A percentile compares a stretch with the other conserved stretches of the same genome.
These are phyloP conservation scores for Nicotiana tomentosiformis DNA, from an alignment of 257 asterid genomes.

Conservation along the genomic window DNA sequence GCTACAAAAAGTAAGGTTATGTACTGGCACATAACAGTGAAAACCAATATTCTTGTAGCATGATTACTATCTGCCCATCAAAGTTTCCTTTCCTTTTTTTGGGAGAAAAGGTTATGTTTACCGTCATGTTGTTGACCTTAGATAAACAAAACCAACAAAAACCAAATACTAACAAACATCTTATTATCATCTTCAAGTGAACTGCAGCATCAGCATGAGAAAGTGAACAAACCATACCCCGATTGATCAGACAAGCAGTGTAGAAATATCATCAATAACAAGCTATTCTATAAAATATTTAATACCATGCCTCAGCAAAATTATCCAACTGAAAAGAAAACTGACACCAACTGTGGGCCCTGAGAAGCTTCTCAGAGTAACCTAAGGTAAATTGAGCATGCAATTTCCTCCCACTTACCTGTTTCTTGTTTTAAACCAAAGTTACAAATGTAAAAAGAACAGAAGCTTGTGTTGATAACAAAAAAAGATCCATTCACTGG, in stretches of 20 bases:
- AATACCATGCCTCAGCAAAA: background rate
- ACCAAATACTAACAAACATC: too few species aligned
- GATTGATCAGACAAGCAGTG: background rate
- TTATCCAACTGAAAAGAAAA: background rate
- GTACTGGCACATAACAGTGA: too few species aligned
- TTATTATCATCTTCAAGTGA: too few species aligned
- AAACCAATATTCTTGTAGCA: too few species aligned
- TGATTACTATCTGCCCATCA: too few species aligned
- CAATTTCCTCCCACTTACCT: background rate
- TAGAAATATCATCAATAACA: background rate
- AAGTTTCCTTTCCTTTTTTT: too few species aligned
- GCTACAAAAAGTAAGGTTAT: too few species aligned
- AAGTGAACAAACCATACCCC: too few species aligned
- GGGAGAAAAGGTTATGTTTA: too few species aligned
- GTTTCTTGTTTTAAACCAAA: background rate
- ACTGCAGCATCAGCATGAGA: too few species aligned
- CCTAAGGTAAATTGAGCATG: background rate
- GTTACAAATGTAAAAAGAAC: background rate
- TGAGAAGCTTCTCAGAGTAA: background rate
- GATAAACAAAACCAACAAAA: too few species aligned
- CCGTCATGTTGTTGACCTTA: too few species aligned
- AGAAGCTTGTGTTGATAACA: background rate
- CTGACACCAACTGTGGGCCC: slow-evolving; percentile 13
- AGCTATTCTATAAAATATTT: background rate
- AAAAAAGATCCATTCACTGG: slow-evolving; percentile 33